Conservation (phyloP, 306 rosid genomes). For the Rubus parviflorus region DNA sequence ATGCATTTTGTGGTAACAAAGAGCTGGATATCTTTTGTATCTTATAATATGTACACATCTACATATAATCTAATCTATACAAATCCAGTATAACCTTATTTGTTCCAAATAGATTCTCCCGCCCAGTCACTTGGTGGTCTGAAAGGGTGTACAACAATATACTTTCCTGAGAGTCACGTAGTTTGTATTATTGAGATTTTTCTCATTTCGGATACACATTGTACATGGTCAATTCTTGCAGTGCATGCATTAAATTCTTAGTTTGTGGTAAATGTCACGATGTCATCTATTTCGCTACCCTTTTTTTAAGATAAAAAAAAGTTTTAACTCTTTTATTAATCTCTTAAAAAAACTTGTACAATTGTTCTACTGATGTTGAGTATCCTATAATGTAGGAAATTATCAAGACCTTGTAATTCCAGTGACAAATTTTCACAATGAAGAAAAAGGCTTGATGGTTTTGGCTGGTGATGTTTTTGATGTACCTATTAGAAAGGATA, state of each 20-base stretch:
- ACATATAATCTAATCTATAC: not conserved
- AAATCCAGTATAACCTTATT: not conserved
- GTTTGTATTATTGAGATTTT: not conserved
- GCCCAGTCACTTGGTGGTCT: not conserved
- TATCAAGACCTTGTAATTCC: slow-evolving; percentile 83
- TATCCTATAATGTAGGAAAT: slow-evolving; percentile 53
- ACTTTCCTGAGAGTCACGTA: not conserved
- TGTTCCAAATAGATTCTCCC: not conserved
- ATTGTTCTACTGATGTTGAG: slow-evolving; percentile 23
- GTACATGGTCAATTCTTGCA: not conserved
- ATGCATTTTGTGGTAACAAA: not conserved
- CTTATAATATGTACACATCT: not conserved
- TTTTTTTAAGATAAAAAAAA: not conserved
- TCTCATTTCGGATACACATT: not conserved
- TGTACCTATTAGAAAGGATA: slow-evolving; percentile 86
- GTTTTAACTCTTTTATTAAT: slow-evolving; percentile 10
- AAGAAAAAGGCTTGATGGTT: slow-evolving; percentile 86
- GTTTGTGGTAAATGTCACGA: not conserved
- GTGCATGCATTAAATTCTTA: not conserved
- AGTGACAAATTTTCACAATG: slow-evolving; percentile 76
- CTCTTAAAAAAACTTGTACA: not conserved
- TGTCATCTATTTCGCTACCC: slow-evolving; percentile 13
- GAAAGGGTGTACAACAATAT: not conserved
- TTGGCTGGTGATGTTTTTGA: slow-evolving; percentile 95
- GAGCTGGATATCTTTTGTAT: not conserved